These are phyloP conservation scores for Tilletia caries DNA, from an alignment of 1,284 basidiomycete genomes.

Conservation along the genomic window DNA sequence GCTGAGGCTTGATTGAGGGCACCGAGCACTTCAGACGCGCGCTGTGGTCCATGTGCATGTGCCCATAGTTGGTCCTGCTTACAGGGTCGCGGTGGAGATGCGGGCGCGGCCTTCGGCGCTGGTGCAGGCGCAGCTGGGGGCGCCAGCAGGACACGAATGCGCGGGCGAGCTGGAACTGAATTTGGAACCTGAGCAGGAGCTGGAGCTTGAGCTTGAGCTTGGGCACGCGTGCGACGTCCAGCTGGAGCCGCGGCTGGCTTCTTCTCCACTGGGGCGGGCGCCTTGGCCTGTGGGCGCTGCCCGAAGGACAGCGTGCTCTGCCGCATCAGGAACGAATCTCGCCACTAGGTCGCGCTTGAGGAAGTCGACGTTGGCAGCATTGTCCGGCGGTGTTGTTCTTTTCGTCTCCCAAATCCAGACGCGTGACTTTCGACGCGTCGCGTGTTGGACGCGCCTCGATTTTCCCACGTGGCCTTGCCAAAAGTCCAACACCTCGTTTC, in stretches of 20 bases:
- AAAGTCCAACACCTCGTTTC: neutral
- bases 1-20: neutral
- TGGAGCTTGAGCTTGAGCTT: too few relatives aligned
- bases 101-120: too few relatives aligned
- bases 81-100: neutral
- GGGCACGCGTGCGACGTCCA: too few relatives aligned
- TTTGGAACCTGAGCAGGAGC: too few relatives aligned
- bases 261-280: neutral
- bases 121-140: too few relatives aligned
- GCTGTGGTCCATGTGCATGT: slow-evolving; percentile 1
- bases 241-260: too few relatives aligned
- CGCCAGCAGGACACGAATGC: too few relatives aligned
- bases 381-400: neutral
- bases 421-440: neutral
- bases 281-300: neutral
- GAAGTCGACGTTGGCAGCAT: neutral
- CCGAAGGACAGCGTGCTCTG: neutral
- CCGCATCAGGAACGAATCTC: neutral
- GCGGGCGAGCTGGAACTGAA: too few relatives aligned
- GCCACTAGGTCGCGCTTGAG: neutral
- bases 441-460: neutral
- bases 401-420: neutral
- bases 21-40: neutral
- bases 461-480: too few relatives aligned
- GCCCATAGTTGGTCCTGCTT: slow-evolving; percentile 2